Conservation (phyloP, 768 basidiomycete genomes). For the Hericium erinaceus region DNA sequence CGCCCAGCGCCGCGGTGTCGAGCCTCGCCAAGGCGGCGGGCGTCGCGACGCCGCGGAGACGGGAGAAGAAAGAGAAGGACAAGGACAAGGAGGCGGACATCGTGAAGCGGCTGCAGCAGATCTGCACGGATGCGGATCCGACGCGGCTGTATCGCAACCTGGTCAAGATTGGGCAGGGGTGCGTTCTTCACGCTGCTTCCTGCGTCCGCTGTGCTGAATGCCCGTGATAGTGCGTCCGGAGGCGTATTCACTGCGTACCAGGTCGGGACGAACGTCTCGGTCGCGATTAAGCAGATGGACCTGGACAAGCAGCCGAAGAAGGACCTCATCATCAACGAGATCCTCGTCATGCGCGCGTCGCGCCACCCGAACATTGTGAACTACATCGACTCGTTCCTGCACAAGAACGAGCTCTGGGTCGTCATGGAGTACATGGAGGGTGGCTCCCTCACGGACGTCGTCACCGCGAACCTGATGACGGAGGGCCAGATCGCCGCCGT, state of each 20-base stretch:
- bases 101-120: slow-evolving; percentile 81
- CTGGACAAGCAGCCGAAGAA: slow-evolving; percentile 99
- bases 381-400: slow-evolving; percentile 96
- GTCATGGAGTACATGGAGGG: slow-evolving; percentile 99
- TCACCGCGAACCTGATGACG: slow-evolving; percentile 92
- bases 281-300: slow-evolving; percentile 99
- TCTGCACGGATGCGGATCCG: slow-evolving; percentile 97
- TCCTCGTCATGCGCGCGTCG: slow-evolving; percentile 95
- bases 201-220: not conserved
- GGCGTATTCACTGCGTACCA: slow-evolving; percentile 99
- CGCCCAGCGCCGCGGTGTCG: slow-evolving; percentile 54
- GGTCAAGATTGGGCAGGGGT: slow-evolving; percentile 98
- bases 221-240: slow-evolving; percentile 68
- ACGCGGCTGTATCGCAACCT: slow-evolving; percentile 87
- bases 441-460: slow-evolving; percentile 88
- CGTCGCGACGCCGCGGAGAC: slow-evolving; percentile 73
- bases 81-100: slow-evolving; percentile 82
- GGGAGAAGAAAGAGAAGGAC: slow-evolving; percentile 80
- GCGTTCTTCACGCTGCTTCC: slow-evolving; percentile 22
- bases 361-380: slow-evolving; percentile 99
- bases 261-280: slow-evolving; percentile 86
- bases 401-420: slow-evolving; percentile 98
- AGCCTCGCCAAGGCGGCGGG: slow-evolving; percentile 59
- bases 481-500: slow-evolving; percentile 99
- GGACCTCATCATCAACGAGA: slow-evolving; percentile 99